Evolutionary conservation across 352 stramenopile genomes (phyloP).

Genomic region (Vaucheria bursata): DNA sequence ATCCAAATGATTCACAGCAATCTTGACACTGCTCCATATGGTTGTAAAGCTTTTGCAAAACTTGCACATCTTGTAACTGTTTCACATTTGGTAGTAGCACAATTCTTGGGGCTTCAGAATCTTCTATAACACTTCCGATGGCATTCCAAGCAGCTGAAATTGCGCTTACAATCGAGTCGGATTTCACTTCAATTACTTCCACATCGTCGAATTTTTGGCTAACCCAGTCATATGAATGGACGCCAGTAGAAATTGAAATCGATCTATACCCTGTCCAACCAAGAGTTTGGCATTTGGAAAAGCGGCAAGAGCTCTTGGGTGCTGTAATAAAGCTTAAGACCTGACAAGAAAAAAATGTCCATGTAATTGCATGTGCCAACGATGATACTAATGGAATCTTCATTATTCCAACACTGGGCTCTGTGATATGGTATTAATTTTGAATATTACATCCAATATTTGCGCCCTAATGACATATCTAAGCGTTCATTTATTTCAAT

Average conservation of each 20-base stretch:
- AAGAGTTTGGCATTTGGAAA: constrained; percentile 17
- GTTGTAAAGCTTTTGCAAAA: constrained; percentile 40
- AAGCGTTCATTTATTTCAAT: too few relatives aligned
- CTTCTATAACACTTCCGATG: constrained; percentile 35
- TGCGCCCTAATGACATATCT: too few relatives aligned
- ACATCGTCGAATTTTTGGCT: background rate
- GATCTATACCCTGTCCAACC: constrained; percentile 1
- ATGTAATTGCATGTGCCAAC: too few relatives aligned
- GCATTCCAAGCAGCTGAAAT: constrained; percentile 28
- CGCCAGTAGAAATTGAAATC: constrained; percentile 10
- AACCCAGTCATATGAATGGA: background rate
- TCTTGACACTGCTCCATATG: constrained; percentile 47
- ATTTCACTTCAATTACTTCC: background rate
- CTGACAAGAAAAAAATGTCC: too few relatives aligned
- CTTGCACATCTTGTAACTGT: constrained; percentile 10
- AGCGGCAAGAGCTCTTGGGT: constrained; percentile 24
- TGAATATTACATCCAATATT: too few relatives aligned
- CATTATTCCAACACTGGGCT: too few relatives aligned
- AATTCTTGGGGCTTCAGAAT: constrained; percentile 10
- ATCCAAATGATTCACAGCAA: constrained; percentile 39
- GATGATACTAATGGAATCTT: too few relatives aligned
- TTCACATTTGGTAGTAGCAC: constrained; percentile 32
- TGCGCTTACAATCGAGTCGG: constrained; percentile 7
- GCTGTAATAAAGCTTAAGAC: too few relatives aligned
- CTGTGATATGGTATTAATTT: too few relatives aligned